A percentile compares a stretch with the other conserved stretches of the same genome.
Conservation (phyloP, 2,329 filamentous ascomycete genomes). For the Hypoxylon sp. region DNA sequence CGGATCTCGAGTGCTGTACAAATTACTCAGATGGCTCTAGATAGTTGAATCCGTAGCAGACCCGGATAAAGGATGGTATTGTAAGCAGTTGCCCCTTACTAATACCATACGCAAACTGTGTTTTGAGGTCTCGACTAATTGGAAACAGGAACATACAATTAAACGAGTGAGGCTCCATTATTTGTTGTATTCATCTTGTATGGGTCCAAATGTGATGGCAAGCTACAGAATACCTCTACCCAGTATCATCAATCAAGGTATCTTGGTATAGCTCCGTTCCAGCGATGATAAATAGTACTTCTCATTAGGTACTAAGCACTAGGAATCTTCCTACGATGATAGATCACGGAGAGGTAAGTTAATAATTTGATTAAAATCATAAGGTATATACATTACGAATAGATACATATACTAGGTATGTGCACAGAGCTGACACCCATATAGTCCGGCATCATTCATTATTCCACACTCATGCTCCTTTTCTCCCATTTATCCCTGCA, state of each 20-base stretch:
- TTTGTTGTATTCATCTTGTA: background rate
- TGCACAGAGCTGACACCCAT: conserved; percentile 1
- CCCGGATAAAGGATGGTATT: background rate
- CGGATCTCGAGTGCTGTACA: background rate
- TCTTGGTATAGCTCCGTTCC: background rate
- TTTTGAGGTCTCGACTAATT: background rate
- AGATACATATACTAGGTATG: background rate
- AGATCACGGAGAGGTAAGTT: background rate
- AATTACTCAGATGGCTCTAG: background rate
- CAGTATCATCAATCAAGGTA: background rate
- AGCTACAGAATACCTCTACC: background rate
- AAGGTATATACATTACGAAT: conserved; percentile 33
- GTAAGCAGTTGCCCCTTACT: background rate
- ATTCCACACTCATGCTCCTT: background rate
- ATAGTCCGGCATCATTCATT: conserved; percentile 9
- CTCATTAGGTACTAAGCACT: background rate
- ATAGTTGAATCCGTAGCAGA: background rate
- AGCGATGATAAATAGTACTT: background rate
- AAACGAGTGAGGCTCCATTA: background rate
- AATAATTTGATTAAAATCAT: conserved; percentile 3
- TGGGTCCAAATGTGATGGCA: background rate
- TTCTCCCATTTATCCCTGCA: background rate
- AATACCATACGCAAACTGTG: background rate
- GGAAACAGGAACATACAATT: background rate
- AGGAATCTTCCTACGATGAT: background rate